Percentiles rank a stretch among this genome's conserved stretches.
phyloP scores from a whole-genome alignment of 306 rosid species.

The Spatholobus suberectus region DNA sequence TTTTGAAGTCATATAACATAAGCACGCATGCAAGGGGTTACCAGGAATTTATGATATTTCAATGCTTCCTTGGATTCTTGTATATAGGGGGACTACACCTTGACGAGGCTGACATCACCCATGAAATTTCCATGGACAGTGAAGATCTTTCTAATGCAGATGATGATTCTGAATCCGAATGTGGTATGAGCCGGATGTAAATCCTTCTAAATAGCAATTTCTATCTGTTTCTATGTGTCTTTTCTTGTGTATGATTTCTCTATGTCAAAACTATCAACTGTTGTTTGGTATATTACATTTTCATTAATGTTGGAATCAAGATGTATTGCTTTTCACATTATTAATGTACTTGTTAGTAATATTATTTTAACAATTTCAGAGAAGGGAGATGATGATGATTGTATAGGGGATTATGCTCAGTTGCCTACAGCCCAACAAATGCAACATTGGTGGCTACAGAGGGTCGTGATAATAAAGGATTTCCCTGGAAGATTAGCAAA shows the following conservation, averaged over 20 bases:
- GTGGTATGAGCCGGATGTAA: neutral
- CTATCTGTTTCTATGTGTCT: no score
- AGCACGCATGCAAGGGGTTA: neutral
- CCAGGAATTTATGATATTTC: constrained; percentile 3
- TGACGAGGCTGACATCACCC: constrained; percentile 47
- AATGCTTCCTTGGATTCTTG: constrained; percentile 22
- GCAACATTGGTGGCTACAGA: constrained; percentile 77
- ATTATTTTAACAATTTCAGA: no score
- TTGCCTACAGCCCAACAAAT: no score
- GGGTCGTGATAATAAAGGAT: constrained; percentile 84
- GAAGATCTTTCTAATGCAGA: constrained; percentile 52
- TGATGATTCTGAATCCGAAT: constrained; percentile 40
- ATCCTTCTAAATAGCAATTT: neutral
- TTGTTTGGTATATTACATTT: no score
- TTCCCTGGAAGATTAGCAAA: constrained; percentile 76
- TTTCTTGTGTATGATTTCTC: no score
- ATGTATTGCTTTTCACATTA: no score
- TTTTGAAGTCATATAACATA: neutral
- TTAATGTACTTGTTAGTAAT: no score
- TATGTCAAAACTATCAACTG: no score
- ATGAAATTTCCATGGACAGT: constrained; percentile 39
- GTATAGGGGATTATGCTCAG: no score
- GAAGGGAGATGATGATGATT: no score
- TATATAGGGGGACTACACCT: no score
- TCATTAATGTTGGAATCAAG: no score